Evolutionary conservation across 140 eudicot genomes (phyloP).

Genomic region (Anethum foeniculum): DNA sequence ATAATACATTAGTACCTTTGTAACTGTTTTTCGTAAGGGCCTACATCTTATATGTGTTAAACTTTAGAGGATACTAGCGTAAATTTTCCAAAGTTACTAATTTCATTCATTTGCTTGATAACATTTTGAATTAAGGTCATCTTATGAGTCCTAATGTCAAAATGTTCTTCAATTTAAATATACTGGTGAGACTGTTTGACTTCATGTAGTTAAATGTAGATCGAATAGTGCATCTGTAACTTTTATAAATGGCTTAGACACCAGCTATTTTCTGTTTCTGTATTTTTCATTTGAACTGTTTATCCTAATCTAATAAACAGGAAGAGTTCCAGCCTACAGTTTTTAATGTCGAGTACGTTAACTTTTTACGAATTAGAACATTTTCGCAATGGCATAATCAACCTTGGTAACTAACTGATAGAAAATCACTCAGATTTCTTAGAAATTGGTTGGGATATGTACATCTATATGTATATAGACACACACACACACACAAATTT

Average conservation of each 20-base stretch:
- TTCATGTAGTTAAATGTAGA: background rate
- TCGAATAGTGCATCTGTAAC: background rate
- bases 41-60: background rate
- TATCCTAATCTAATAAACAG: background rate
- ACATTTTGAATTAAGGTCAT: background rate
- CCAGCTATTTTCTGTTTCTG: background rate
- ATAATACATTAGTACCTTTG: background rate
- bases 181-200: background rate
- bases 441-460: background rate
- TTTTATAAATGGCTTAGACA: background rate
- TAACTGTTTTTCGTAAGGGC: background rate
- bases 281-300: background rate
- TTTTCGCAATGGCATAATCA: background rate
- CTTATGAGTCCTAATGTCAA: background rate
- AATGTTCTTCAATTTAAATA: background rate
- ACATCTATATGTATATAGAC: background rate
- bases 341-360: background rate
- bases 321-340: background rate
- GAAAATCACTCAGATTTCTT: too few species aligned
- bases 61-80: background rate
- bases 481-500: too few species aligned
- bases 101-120: background rate
- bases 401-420: background rate
- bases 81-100: background rate
- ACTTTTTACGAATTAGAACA: background rate